Percentiles rank a stretch among this genome's conserved stretches.
Evolutionary conservation across 2,329 filamentous ascomycete genomes (phyloP).

Genomic region (Hymenoscyphus occultus): DNA sequence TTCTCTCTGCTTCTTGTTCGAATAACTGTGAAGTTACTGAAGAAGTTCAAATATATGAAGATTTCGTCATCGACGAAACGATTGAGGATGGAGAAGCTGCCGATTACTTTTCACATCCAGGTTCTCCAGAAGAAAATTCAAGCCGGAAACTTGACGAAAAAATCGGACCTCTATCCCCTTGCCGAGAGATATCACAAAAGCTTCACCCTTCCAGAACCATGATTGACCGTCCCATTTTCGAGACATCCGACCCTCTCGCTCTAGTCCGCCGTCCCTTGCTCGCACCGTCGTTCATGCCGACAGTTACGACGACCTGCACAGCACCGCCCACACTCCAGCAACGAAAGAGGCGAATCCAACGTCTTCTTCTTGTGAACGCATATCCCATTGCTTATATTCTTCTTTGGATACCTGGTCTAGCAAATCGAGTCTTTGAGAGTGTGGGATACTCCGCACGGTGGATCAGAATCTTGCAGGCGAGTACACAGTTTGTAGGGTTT

Average conservation of each 20-base stretch:
- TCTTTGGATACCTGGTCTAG: slow-evolving; percentile 41
- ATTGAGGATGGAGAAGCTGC: neutral
- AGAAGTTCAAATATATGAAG: neutral
- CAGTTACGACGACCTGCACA: neutral
- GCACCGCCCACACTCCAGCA: neutral
- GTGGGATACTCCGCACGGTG: slow-evolving; percentile 31
- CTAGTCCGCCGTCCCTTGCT: neutral
- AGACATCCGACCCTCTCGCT: neutral
- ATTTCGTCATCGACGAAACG: neutral
- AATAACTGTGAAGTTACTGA: neutral
- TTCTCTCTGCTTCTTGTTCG: neutral
- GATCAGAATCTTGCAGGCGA: slow-evolving; percentile 35
- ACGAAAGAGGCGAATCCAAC: slow-evolving; percentile 19
- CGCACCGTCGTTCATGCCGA: neutral
- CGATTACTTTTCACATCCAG: neutral
- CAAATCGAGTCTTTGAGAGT: slow-evolving; percentile 32
- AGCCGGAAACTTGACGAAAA: neutral
- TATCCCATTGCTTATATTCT: slow-evolving; percentile 41
- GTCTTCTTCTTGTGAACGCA: slow-evolving; percentile 39
- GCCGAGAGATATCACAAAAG: slow-evolving; percentile 16
- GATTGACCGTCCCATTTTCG: neutral
- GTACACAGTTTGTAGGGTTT: slow-evolving; percentile 40
- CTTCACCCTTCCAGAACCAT: slow-evolving; percentile 6
- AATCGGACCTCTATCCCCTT: slow-evolving; percentile 7
- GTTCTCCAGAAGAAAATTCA: neutral